Conservation (phyloP, 1,139 yeast species). For the Sugiyamaella japonica region DNA sequence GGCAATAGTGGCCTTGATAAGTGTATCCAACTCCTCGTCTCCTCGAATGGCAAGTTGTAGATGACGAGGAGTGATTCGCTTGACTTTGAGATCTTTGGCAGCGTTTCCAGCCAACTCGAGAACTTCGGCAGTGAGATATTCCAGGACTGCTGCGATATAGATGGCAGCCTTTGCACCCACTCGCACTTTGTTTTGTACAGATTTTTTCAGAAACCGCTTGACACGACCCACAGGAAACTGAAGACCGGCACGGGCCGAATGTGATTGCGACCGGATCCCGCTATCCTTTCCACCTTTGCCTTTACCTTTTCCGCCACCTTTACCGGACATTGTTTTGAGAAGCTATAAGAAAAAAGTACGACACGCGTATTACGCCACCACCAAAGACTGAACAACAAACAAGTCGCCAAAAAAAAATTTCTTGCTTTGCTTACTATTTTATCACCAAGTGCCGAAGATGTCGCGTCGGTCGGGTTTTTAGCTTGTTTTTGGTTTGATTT, state of each 20-base stretch:
- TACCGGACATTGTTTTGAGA: constrained; percentile 32
- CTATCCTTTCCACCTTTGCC: constrained; percentile 64
- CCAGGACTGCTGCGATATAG: constrained; percentile 94
- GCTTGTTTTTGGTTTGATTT: background rate
- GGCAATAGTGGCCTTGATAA: constrained; percentile 96
- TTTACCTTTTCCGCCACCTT: constrained; percentile 87
- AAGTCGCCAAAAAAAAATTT: background rate
- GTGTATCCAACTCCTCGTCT: constrained; percentile 95
- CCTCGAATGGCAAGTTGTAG: constrained; percentile 98
- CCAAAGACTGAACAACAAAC: background rate
- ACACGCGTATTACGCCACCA: background rate
- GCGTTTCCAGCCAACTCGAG: constrained; percentile 99
- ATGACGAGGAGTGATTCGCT: constrained; percentile 99
- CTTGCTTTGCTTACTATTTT: background rate
- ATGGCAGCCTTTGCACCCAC: constrained; percentile 98
- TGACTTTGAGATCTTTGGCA: constrained; percentile 96
- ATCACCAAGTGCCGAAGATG: background rate
- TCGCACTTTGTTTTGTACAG: constrained; percentile 90
- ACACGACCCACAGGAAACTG: constrained; percentile 99
- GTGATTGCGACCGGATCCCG: constrained; percentile 66
- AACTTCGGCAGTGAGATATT: constrained; percentile 96
- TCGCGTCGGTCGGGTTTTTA: background rate
- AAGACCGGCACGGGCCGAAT: constrained; percentile 95
- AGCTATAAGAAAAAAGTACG: background rate
- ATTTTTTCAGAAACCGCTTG: constrained; percentile 88